These are phyloP conservation scores for Pleurotus tuber-regium DNA, from an alignment of 768 basidiomycete genomes.

Conservation along the genomic window DNA sequence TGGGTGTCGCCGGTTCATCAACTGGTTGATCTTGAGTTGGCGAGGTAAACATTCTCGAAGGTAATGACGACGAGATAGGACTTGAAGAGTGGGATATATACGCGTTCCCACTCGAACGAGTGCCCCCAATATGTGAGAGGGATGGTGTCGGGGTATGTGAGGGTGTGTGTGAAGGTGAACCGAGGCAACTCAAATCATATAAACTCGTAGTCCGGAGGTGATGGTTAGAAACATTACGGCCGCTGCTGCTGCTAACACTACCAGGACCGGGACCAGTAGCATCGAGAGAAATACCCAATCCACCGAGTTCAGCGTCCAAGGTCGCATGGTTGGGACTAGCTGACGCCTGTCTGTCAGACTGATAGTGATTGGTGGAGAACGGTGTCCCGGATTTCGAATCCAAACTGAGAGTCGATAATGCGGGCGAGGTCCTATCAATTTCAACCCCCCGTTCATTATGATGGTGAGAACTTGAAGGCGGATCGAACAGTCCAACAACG, in stretches of 20 bases:
- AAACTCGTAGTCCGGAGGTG: constrained; percentile 57
- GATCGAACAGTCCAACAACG: constrained; percentile 63
- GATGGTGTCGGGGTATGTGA: constrained; percentile 33
- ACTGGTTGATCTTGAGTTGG: neutral
- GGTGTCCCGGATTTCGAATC: constrained; percentile 12
- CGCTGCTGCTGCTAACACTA: constrained; percentile 48
- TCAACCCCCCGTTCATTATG: no score
- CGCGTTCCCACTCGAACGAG: constrained; percentile 17
- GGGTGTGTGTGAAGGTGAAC: constrained; percentile 32
- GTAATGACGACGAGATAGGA: constrained; percentile 34
- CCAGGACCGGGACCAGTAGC: constrained; percentile 24
- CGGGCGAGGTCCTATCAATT: constrained; percentile 22
- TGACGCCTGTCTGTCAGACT: neutral
- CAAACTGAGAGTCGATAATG: constrained; percentile 32
- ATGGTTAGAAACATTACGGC: constrained; percentile 31
- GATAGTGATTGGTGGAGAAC: no score
- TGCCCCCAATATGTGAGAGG: constrained; percentile 7
- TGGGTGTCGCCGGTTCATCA: neutral
- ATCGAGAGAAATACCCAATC: constrained; percentile 11
- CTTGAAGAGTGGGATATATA: constrained; percentile 8
- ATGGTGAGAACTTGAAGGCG: no score
- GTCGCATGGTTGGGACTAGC: neutral
- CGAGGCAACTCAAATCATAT: constrained; percentile 44
- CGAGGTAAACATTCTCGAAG: neutral
- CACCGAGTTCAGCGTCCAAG: constrained; percentile 1